A percentile compares a stretch with the other conserved stretches of the same genome.
These are phyloP conservation scores for Colletotrichum noveboracense DNA, from an alignment of 2,329 filamentous ascomycete species.

Conservation along the genomic window DNA sequence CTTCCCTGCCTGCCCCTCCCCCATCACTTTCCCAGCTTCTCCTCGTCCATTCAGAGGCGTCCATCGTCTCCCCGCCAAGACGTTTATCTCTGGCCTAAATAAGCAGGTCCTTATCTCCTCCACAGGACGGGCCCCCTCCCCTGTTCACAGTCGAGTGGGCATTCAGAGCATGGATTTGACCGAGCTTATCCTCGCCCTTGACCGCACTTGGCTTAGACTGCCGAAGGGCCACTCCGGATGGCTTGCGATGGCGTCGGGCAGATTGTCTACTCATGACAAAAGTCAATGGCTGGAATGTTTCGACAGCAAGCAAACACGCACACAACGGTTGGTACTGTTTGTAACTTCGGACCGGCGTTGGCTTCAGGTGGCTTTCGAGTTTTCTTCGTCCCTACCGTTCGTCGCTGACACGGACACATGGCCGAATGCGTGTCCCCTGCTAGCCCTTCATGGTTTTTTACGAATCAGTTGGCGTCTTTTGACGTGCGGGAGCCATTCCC, in stretches of 20 bases:
- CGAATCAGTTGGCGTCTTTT: neutral
- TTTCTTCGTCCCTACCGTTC: neutral
- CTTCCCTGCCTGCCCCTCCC: slow-evolving; percentile 3
- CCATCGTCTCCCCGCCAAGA: slow-evolving; percentile 16
- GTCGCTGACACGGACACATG: neutral
- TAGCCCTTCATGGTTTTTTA: neutral
- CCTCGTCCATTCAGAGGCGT: slow-evolving; percentile 1
- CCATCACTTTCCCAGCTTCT: neutral
- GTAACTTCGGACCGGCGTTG: neutral
- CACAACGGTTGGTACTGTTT: neutral
- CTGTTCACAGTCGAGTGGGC: neutral
- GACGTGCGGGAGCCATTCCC: neutral
- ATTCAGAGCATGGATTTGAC: neutral
- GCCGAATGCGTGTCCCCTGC: neutral
- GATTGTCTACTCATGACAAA: neutral
- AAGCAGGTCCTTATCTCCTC: slow-evolving; percentile 22
- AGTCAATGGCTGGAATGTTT: neutral
- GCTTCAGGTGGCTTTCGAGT: neutral
- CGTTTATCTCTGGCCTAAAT: slow-evolving; percentile 21
- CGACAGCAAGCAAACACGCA: neutral
- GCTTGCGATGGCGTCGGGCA: neutral
- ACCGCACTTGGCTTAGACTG: slow-evolving; percentile 4
- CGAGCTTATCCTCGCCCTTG: slow-evolving; percentile 19
- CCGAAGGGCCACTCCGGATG: slow-evolving; percentile 1
- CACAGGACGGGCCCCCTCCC: neutral